These are phyloP conservation scores for Saitozyma sp. DNA, from an alignment of 768 basidiomycete genomes.

Conservation along the genomic window DNA sequence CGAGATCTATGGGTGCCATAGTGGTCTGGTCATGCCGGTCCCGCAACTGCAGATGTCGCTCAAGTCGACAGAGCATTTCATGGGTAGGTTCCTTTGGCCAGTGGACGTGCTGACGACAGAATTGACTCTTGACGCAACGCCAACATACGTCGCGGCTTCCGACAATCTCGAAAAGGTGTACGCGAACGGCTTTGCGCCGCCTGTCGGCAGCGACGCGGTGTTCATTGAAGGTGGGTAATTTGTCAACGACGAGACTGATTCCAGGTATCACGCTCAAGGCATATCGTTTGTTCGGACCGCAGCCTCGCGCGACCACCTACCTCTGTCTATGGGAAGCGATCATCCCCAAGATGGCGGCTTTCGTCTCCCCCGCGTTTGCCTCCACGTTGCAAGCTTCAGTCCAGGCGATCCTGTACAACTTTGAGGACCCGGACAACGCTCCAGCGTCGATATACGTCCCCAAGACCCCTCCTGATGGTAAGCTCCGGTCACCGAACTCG, in stretches of 20 bases:
- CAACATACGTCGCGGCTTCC: slow-evolving; percentile 61
- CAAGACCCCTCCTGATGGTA: slow-evolving; percentile 74
- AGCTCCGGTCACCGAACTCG: slow-evolving; percentile 33
- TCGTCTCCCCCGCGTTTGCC: slow-evolving; percentile 61
- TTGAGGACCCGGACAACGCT: slow-evolving; percentile 73
- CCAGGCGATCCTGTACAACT: slow-evolving; percentile 68
- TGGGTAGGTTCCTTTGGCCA: slow-evolving; percentile 62
- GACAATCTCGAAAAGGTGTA: slow-evolving; percentile 49
- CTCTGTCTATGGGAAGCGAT: slow-evolving; percentile 89
- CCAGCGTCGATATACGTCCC: slow-evolving; percentile 64
- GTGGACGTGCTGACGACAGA: slow-evolving; percentile 56
- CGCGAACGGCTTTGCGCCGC: slow-evolving; percentile 28
- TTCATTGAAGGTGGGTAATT: slow-evolving; percentile 57
- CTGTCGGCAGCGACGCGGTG: slow-evolving; percentile 43
- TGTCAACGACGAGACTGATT: slow-evolving; percentile 56
- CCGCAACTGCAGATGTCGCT: slow-evolving; percentile 75
- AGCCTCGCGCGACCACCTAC: slow-evolving; percentile 79
- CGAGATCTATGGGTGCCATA: slow-evolving; percentile 52
- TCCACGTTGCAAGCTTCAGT: slow-evolving; percentile 59
- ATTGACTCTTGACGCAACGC: slow-evolving; percentile 71
- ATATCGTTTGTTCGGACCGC: slow-evolving; percentile 84
- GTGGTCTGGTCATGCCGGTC: slow-evolving; percentile 59
- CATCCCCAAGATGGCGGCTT: slow-evolving; percentile 65
- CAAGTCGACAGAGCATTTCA: slow-evolving; percentile 78
- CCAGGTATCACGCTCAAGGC: slow-evolving; percentile 67